Base-by-base conservation (phyloP, 139 green algal genomes). In the Coccomyxa sp. region DNA sequence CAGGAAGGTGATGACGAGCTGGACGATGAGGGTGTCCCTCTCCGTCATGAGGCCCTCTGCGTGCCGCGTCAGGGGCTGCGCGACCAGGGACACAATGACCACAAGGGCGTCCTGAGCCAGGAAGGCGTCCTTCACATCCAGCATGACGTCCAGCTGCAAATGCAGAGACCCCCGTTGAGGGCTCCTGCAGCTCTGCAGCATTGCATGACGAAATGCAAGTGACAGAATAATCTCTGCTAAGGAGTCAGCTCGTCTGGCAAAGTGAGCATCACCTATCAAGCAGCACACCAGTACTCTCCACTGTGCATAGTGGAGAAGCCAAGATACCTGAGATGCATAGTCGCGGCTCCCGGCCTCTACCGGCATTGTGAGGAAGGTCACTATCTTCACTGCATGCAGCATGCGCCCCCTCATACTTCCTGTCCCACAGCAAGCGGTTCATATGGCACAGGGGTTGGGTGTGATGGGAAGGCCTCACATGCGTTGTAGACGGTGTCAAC, bases 351-450 rank as follows among this genome's bases (percentile, higher is more conserved):
- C 58, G 7, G 77, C 68, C 27, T 94, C 82, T 16, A 90, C 40
- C 0, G 95, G 95, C 90, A 98, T 94, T 5, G 92, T 98, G 44
- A 98, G 86, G 79, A 97, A 94, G 12, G 92, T 94, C 7, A 93
- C 75, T 35, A 99, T 91, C 83, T 98, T 98, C 77, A 98, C 93
- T 98, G 93, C 80, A 79, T 18, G 27, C 73, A 78, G 4, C 70
- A 74, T 33, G 12, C 36, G 44, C 70, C 31, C 14, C 5, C 6
- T 37, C 31, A 72, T n/a, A 72, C 14, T 27, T 37, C 10, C 24
- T 37, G 68, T 12, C n/a, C 29, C 29, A 10, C 22, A 36, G 29
- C 29, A 10, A 36, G 1, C 6, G 14, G 31, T 33, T 72, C 29
- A 37, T 72, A 22, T 72, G 14, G 50, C 14, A 14, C 50, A n/a